Conservation (phyloP, 2,329 filamentous ascomycete species). For the Didymella exigua region DNA sequence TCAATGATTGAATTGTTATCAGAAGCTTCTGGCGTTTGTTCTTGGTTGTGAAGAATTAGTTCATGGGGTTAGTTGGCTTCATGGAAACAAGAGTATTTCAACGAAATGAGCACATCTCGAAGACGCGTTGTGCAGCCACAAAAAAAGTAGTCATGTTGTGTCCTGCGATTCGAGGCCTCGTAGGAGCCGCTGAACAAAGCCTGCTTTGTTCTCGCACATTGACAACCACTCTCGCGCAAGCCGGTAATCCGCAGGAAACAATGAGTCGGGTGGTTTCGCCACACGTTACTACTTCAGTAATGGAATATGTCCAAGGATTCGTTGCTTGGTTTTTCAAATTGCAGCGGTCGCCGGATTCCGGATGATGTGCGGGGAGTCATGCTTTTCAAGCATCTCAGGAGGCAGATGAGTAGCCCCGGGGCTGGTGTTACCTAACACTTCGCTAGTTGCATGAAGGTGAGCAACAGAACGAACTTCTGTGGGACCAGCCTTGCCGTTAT, state of each 20-base stretch:
- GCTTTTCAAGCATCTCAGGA: neutral
- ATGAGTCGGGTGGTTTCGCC: neutral
- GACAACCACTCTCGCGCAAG: neutral
- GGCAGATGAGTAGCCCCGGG: constrained; percentile 4
- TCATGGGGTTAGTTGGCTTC: neutral
- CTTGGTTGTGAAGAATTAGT: neutral
- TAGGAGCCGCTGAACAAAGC: neutral
- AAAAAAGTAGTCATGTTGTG: neutral
- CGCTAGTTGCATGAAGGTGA: neutral
- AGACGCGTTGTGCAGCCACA: neutral
- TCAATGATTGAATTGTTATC: neutral
- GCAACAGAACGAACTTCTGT: neutral
- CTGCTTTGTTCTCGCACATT: neutral
- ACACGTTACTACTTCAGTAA: neutral
- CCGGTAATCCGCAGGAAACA: neutral
- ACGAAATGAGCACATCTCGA: neutral
- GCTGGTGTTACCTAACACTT: neutral
- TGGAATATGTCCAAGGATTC: neutral
- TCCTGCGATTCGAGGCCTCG: neutral
- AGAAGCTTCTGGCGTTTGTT: neutral
- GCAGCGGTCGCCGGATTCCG: neutral
- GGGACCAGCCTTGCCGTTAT: neutral
- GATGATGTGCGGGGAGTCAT: neutral
- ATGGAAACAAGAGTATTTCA: neutral
- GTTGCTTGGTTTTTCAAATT: neutral